A percentile compares a stretch with the other conserved stretches of the same genome.
Conservation (phyloP, 2,329 filamentous ascomycete species). For the Metarhizium anisopliae region DNA sequence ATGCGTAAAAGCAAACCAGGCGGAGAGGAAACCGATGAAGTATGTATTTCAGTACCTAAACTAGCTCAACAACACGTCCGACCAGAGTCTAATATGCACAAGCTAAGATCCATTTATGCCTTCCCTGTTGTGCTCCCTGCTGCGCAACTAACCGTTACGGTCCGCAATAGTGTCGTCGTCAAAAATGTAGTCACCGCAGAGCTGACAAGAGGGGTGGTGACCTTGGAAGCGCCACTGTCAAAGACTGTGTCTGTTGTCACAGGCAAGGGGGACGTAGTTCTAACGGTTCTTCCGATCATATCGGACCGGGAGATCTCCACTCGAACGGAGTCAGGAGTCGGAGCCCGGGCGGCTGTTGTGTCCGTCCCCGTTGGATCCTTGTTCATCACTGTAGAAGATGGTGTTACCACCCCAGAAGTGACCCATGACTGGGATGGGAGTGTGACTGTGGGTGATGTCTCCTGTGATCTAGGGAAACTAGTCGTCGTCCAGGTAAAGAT, state of each 20-base stretch:
- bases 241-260: neutral
- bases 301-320: neutral
- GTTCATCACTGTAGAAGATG: neutral
- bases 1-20: neutral
- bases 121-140: neutral
- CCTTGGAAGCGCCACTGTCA: neutral
- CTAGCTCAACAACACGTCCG: neutral
- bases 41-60: neutral
- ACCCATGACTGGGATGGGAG: neutral
- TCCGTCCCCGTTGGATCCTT: neutral
- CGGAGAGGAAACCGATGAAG: neutral
- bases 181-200: neutral
- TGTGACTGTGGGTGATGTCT: neutral
- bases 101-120: neutral
- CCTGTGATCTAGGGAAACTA: neutral
- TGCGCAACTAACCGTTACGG: neutral
- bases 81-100: neutral
- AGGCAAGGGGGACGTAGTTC: neutral
- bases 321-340: neutral
- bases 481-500: neutral
- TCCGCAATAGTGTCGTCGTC: neutral
- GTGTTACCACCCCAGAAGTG: neutral
- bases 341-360: neutral
- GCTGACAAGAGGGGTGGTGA: neutral
- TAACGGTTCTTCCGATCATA: neutral